Base-by-base conservation (phyloP, 345 rosid genomes). In the Citrus maxima region DNA sequence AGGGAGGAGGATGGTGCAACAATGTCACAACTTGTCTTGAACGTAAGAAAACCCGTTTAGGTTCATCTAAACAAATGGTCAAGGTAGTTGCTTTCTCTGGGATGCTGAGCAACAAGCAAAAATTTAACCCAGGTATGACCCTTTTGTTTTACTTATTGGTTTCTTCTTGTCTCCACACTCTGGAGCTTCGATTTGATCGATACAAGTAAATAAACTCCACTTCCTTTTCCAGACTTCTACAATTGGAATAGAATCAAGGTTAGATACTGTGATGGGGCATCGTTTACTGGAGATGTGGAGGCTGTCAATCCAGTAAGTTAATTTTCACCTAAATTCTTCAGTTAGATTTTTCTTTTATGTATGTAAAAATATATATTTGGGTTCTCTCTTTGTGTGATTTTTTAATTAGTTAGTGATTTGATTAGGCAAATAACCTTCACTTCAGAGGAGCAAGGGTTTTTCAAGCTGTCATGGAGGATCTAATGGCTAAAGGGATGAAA, bases 1-100 rank as follows among this genome's bases (percentile, higher is more conserved):
- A 95, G 99, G 99, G 99, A 84, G 99, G 99, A 78, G 97, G 97
- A 72, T 96, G 99, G 98, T 96, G 99, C 84, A 89, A 91, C 80
- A 89, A 91, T 68, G 85, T 83, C 5, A 88, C 92, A 32, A 82
- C 80, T 61, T 96, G 99, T 77, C 83, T 90, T 32, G 77, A 30
- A 32, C 89, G 99, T 46, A 93, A 88, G 79, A 80, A 81, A 16
- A 96, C 92, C 7, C 90, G 83, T 68, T 82, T 93, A 81, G 99
- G 98, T 78, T 94, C 99, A 35, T 96, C 98, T 1, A 91, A 86
- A 77, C 56, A 82, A 40, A 96, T 96, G 99, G 85, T 34, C 22
- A 82, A 87, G 78, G 65, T 72, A 16, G 66, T 91, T 76, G 84
- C 92, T 67, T 96, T 96, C 90, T 93, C 99, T 1, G 99, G 97